phyloP scores from a whole-genome alignment of 148 eudicot genomes.

The Amaranthus hypochondriacus region DNA sequence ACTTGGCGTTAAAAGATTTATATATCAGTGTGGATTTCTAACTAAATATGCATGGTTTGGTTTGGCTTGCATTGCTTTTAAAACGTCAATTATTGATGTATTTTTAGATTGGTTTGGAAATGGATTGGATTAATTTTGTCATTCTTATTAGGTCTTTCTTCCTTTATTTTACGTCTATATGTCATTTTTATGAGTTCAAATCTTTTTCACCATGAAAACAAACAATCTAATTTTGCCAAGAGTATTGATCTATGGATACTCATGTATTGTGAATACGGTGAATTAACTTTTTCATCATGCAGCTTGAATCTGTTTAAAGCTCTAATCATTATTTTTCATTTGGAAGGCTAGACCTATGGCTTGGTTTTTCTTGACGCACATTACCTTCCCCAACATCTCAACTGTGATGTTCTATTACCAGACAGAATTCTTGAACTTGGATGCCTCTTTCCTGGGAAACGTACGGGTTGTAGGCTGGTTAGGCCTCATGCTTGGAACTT shows the following conservation, averaged over 20 bases:
- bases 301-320: constrained; percentile 4
- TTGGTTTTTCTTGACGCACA: constrained; percentile 90
- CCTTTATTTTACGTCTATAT: neutral
- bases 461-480: constrained; percentile 88
- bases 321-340: constrained; percentile 29
- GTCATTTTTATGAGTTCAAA: neutral
- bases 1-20: neutral
- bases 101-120: neutral
- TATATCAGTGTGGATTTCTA: neutral
- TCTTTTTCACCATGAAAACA: no score
- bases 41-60: neutral
- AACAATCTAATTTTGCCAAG: neutral
- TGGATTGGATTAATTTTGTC: neutral
- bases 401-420: constrained; percentile 93
- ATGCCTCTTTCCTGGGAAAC: constrained; percentile 86
- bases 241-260: neutral
- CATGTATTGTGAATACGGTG: neutral
- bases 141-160: neutral
- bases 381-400: constrained; percentile 81
- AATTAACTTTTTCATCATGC: neutral
- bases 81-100: neutral
- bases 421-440: constrained; percentile 73
- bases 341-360: constrained; percentile 87
- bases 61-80: neutral
- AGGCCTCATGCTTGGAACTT: constrained; percentile 93